A percentile compares a stretch with the other conserved stretches of the same genome.
Evolutionary conservation across 139 green algal species (phyloP).

Genomic region (Chlorella sp.): DNA sequence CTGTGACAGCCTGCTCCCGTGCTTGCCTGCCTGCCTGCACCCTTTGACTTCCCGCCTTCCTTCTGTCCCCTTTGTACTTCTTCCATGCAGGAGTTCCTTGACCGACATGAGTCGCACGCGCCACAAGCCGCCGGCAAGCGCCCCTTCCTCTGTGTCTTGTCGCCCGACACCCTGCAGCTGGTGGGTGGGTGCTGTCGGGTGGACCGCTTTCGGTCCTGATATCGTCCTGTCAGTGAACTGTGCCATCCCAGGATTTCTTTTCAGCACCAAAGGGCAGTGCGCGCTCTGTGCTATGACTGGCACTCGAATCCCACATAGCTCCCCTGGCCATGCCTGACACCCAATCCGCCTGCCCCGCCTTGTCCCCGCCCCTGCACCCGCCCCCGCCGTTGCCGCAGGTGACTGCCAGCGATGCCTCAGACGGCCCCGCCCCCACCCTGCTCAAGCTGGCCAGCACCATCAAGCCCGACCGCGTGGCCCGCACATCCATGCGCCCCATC

Average conservation of each 20-base stretch:
- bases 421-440: background rate
- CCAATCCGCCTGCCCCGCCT: background rate
- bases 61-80: background rate
- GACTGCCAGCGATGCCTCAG: background rate
- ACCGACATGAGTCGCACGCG: constrained; percentile 6
- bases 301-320: too few relatives aligned
- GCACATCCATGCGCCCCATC: background rate
- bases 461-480: background rate
- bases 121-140: background rate
- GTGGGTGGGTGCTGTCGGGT: background rate
- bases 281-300: too few relatives aligned
- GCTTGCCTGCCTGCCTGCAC: background rate
- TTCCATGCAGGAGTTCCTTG: constrained; percentile 5
- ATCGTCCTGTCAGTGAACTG: too few relatives aligned
- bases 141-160: constrained; percentile 13
- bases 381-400: background rate
- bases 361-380: too few relatives aligned
- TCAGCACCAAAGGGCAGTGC: too few relatives aligned
- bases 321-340: too few relatives aligned
- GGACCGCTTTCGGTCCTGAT: too few relatives aligned
- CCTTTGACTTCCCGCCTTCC: background rate
- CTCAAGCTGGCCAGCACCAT: background rate
- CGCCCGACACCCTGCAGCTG: constrained; percentile 16
- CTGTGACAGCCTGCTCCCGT: background rate
- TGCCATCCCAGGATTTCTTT: too few relatives aligned